A percentile compares a stretch with the other conserved stretches of the same genome.
Conservation (phyloP, 306 rosid genomes). For the Luffa acutangula region DNA sequence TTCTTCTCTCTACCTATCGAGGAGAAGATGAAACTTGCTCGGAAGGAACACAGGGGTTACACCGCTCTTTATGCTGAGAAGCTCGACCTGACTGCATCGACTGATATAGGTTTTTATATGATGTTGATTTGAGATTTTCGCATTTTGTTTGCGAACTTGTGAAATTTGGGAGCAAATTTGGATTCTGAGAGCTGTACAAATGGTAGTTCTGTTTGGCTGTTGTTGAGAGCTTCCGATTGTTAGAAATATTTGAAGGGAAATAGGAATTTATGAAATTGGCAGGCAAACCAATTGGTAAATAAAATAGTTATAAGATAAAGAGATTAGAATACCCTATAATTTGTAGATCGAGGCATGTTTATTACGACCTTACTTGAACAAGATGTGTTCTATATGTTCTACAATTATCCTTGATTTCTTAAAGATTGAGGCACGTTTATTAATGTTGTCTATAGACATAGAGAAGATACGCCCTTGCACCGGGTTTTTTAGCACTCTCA, state of each 20-base stretch:
- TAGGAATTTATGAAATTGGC: neutral
- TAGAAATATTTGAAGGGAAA: neutral
- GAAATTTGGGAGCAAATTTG: neutral
- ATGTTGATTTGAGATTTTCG: neutral
- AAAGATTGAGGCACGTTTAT: no score
- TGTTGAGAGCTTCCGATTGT: neutral
- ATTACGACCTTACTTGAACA: no score
- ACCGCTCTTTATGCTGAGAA: slow-evolving; percentile 55
- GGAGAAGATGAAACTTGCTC: slow-evolving; percentile 39
- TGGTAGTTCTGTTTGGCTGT: neutral
- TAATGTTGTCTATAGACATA: no score
- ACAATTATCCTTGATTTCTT: no score
- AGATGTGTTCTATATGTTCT: no score
- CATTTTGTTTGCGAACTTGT: neutral
- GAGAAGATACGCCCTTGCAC: no score
- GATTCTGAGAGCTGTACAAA: neutral
- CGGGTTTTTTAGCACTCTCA: no score
- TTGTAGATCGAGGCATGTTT: no score
- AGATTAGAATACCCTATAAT: no score
- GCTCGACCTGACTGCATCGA: slow-evolving; percentile 35
- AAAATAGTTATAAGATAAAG: no score
- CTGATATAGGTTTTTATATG: slow-evolving; percentile 35
- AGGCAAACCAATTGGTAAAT: neutral
- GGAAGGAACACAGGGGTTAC: slow-evolving; percentile 64
- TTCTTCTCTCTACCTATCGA: slow-evolving; percentile 54